Base-by-base conservation (phyloP, 2,329 filamentous ascomycete species). In the Neonectria neomacrospora region DNA sequence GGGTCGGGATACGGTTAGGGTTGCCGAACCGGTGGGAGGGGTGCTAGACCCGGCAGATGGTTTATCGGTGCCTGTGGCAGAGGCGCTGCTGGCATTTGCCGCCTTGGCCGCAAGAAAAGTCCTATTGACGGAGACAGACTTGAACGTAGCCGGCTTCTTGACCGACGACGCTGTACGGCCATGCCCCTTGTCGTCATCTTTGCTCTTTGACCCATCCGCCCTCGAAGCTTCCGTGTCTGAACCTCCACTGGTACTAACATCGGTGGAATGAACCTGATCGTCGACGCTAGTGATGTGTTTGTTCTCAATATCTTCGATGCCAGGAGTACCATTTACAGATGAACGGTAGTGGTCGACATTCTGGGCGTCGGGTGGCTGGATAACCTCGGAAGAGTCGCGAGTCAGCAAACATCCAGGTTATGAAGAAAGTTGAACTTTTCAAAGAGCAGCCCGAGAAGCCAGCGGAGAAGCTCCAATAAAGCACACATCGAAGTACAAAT, bases 51-150 rank as follows among this genome's bases (percentile, higher is more conserved):
- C 79, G 14, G 84, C 73, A 12, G 76, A 76, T 6, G 81, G 79
- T 76, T 88, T 85, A 67, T 88, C 82, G 69, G 78, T 78, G 50
- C 82, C 71, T 73, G 89, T 88, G 58, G 84, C 74, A 20, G 82
- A 76, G 9, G 80, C 74, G 64, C 75, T 77, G 57, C 78, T 76
- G 18, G 81, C 76, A 18, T 83, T 76, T 48, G 80, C 34, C 16
- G 34, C 84, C 78, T 95, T 95, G 64, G 91, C 87, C n/a, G 87
- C 88, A 37, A 96, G 83, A 75, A 95, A 96, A 45, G 88, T 93
- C 79, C 92, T 94, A 69, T 94, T 95, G 69, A 95, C 91, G 5
- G 91, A 94, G 51, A 96, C 91, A 18, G 92, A 88, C 79, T 96
- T 96, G 84, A 96, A 96, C 12, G 89, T 90, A 18, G 89, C 81